phyloP scores from a whole-genome alignment of 495 filamentous ascomycete species.

The Delitschia confertaspora region DNA sequence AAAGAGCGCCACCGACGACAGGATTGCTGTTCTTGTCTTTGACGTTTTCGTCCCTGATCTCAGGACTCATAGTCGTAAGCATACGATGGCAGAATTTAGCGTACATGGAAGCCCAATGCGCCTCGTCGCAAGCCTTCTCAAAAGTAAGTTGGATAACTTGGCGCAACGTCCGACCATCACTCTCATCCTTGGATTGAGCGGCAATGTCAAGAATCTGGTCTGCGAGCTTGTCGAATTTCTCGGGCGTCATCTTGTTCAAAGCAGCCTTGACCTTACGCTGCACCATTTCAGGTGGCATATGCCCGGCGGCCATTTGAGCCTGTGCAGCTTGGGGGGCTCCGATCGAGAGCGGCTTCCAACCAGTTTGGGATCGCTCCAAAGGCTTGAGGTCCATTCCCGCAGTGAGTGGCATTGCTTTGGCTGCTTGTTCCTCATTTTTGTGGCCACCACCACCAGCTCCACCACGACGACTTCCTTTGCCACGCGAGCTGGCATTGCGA shows the following conservation, averaged over 20 bases:
- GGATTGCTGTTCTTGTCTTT: constrained; percentile 75
- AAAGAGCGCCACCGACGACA: constrained; percentile 83
- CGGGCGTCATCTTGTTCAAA: constrained; percentile 99
- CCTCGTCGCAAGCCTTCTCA: constrained; percentile 97
- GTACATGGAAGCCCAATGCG: constrained; percentile 98
- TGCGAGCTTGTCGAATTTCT: constrained; percentile 95
- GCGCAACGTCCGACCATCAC: constrained; percentile 85
- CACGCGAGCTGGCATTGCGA: constrained; percentile 54
- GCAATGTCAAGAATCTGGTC: constrained; percentile 90
- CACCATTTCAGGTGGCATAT: constrained; percentile 83
- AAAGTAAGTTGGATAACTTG: constrained; percentile 98
- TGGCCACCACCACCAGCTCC: constrained; percentile 48
- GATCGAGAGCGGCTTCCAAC: constrained; percentile 86
- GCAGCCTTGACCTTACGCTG: constrained; percentile 98
- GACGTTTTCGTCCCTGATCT: constrained; percentile 92
- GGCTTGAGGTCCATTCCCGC: constrained; percentile 70
- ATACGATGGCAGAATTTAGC: constrained; percentile 98
- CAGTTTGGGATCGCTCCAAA: constrained; percentile 56
- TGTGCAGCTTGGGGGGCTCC: constrained; percentile 32
- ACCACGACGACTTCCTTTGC: constrained; percentile 38
- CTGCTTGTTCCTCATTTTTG: constrained; percentile 51
- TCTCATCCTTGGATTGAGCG: constrained; percentile 88
- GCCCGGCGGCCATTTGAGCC: constrained; percentile 49
- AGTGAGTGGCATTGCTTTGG: constrained; percentile 84
- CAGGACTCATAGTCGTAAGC: constrained; percentile 88